Evolutionary conservation across 169 alveolate species (phyloP).

Genomic region (Amoebophrya sp.): DNA sequence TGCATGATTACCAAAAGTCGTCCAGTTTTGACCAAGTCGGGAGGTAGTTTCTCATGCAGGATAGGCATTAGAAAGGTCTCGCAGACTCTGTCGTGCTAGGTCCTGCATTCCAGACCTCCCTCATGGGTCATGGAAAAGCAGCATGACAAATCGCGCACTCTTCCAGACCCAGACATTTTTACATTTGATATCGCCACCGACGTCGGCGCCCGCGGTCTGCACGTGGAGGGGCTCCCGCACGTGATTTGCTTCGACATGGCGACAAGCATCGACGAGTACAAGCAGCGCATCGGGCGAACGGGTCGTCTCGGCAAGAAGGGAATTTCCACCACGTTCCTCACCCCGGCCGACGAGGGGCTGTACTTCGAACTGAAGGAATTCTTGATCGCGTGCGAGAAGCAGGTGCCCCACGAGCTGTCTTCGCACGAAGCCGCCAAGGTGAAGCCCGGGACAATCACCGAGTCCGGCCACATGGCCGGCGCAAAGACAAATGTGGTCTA

Average conservation of each 20-base stretch:
- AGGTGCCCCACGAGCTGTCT: neutral
- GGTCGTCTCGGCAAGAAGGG: slow-evolving; percentile 37
- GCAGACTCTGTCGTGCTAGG: too few species aligned
- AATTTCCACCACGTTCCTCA: neutral
- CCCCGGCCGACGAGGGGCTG: neutral
- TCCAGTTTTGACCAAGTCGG: too few species aligned
- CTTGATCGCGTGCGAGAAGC: neutral
- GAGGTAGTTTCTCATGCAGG: too few species aligned
- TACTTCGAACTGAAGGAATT: neutral
- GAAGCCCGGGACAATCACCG: neutral
- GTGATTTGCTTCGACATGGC: slow-evolving; percentile 48
- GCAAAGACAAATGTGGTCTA: neutral
- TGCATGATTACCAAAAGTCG: too few species aligned
- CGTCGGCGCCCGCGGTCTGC: slow-evolving; percentile 44
- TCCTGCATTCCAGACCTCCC: too few species aligned
- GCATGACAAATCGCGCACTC: too few species aligned
- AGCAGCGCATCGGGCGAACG: slow-evolving; percentile 38
- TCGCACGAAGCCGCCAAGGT: neutral
- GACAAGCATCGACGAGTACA: slow-evolving; percentile 39
- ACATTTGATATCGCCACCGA: too few species aligned
- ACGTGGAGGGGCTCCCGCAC: slow-evolving; percentile 43
- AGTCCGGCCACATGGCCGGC: neutral
- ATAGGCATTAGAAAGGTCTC: too few species aligned
- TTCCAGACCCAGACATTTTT: too few species aligned
- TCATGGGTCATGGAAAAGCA: too few species aligned